Evolutionary conservation across 129 eudicot genomes (phyloP).

Genomic region (Escallonia herrerae): DNA sequence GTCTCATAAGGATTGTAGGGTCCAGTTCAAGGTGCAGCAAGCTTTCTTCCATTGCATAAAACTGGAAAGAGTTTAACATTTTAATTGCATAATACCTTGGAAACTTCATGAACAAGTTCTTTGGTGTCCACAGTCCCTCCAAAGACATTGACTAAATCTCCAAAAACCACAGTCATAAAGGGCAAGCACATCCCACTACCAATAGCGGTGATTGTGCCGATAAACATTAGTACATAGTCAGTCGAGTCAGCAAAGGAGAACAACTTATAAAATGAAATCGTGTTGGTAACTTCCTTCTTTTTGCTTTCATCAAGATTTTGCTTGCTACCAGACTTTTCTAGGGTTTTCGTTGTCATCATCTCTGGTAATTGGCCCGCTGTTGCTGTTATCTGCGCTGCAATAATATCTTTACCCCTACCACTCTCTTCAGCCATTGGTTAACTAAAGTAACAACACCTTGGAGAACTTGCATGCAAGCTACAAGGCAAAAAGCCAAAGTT

Average conservation of each 20-base stretch:
- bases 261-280: conserved; percentile 21
- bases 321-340: background rate
- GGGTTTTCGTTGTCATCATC: background rate
- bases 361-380: background rate
- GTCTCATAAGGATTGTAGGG: too few relatives aligned
- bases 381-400: background rate
- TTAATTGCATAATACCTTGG: conserved; percentile 12
- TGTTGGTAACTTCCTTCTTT: conserved; percentile 1
- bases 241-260: conserved; percentile 22
- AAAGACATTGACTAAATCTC: conserved; percentile 23
- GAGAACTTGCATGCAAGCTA: background rate
- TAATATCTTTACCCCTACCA: background rate
- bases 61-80: too few relatives aligned
- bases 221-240: conserved; percentile 21
- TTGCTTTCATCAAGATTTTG: conserved; percentile 1
- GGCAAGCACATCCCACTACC: conserved; percentile 24
- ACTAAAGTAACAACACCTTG: background rate
- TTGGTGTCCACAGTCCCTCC: conserved; percentile 17
- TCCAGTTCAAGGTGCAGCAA: too few relatives aligned
- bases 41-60: too few relatives aligned
- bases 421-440: background rate
- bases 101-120: conserved; percentile 21
- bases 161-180: conserved; percentile 24
- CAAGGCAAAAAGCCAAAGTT: background rate
- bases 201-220: conserved; percentile 24